Base-by-base conservation (phyloP, 176 grass and related monocot genomes). In the Aegilops sharonensis region DNA sequence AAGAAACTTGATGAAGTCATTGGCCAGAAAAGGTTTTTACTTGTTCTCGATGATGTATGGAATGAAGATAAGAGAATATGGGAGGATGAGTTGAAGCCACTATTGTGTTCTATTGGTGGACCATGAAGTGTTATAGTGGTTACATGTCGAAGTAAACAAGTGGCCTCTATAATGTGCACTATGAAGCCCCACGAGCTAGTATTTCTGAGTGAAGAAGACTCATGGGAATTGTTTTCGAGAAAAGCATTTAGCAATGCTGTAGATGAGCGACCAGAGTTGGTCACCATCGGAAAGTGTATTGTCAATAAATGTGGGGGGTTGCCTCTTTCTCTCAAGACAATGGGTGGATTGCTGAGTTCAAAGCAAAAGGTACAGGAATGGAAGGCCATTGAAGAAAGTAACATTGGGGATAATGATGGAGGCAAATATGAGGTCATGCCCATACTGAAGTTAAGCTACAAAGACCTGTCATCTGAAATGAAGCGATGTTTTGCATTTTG, bases 21-120 rank as follows among this genome's bases (percentile, higher is more conserved):
- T 13, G 12, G 45, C 45, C 11, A 48, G 1, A 4, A 48, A 5
- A 48, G 45, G 4, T 48, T 48, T 48, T 4, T 48, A 4, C 45
- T 48, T 5, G 45, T 48, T 3, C 45, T 48, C 0, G 91, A 93
- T 23, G 88, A 93, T 80, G 88, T 88, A 0, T 93, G 92, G 92
- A 83, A 78, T 24, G 83, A 91, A 14, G 66, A 78, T 0, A 25
- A 25, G 25, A 4, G 25, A 25, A 25, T 25, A 25, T 25, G 25
- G 25, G 25, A 25, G 25, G 25, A 25, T 25, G 25, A 25, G 25
- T 25, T 25, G 25, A 25, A 25, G 25, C 25, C 25, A 25, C 25
- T 25, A 25, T 25, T 25, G 25, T 25, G 25, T 25, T 25, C 25
- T 25, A 25, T 25, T 25, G 25, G 25, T 25, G 25, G 25, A 25